Base-by-base conservation (phyloP, 106 monocot genomes). In the Chionographis japonica region DNA sequence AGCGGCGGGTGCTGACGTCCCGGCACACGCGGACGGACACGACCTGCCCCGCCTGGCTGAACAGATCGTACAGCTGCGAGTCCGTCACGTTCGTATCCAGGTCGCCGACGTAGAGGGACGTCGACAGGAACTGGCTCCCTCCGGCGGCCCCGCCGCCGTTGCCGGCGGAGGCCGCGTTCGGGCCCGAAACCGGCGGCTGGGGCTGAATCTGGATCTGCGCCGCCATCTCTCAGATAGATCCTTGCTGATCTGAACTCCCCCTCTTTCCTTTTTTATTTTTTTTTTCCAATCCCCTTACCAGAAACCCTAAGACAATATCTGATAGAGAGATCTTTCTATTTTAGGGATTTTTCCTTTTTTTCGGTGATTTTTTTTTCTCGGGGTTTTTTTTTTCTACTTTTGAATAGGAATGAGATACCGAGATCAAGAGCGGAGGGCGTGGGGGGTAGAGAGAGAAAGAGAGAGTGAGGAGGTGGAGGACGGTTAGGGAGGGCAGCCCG, bases 1-100 rank as follows among this genome's bases (percentile, higher is more conserved):
- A 71, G 5, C 60, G 59, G 6, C 50, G 60, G 2, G 60, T 60
- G 14, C 50, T 59, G 41, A 61, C 46, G 15, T 71, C 70, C 41
- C 70, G 38, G 50, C 70, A 71, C 6, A 70, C 69, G 19, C 58
- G 57, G 18, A 70, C 69, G 0, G 57, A 59, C 41, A 70, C 69
- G 2, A 70, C 69, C 39, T 40, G 56, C 17, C 69, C 69, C 18
- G 58, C 6, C 57, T 41, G 43, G 46, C 58, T 59, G 58, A 70
- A 70, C 57, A 70, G 43, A 59, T 70, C 58, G 69, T 18, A 70
- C 17, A 70, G 41, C 41, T 70, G 69, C 40, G 69, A 42, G 43
- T 58, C 69, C 39, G 69, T 70, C 17, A 70, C 69, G 58, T 20
- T 70, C 3, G 18, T 15, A 9, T 70, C 69, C 15, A 59, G 42